Conservation (phyloP, 2,329 filamentous ascomycete genomes). For the Penicillium sp. region DNA sequence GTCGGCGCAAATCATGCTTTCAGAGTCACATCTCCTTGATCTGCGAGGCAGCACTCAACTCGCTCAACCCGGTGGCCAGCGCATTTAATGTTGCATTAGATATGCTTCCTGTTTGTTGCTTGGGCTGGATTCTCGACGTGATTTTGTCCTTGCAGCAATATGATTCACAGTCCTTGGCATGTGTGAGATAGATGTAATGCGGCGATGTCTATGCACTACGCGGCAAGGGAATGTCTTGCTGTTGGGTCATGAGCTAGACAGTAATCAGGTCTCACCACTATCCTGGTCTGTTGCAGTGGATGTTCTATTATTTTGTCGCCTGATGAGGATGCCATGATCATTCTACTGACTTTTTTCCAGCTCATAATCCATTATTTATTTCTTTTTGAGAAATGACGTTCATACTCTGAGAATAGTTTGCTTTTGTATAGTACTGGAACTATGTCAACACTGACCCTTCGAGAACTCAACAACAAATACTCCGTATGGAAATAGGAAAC, state of each 20-base stretch:
- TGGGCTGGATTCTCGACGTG: constrained; percentile 55
- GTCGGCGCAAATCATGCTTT: constrained; percentile 49
- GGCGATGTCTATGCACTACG: constrained; percentile 61
- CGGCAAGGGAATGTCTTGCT: constrained; percentile 52
- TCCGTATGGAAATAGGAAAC: no score
- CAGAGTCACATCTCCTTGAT: constrained; percentile 52
- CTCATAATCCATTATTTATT: constrained; percentile 44
- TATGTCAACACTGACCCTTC: no score
- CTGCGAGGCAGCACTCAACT: constrained; percentile 56
- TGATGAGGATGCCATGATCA: constrained; percentile 37
- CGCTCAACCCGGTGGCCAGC: constrained; percentile 41
- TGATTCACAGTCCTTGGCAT: no score
- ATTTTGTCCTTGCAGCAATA: constrained; percentile 47
- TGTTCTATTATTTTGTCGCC: constrained; percentile 54
- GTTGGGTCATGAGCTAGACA: constrained; percentile 55
- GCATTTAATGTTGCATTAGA: constrained; percentile 50
- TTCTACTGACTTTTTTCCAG: constrained; percentile 14
- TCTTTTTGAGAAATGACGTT: no score
- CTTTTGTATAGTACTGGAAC: no score
- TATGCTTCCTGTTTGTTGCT: constrained; percentile 63
- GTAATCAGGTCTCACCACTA: constrained; percentile 55
- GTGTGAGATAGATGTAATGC: no score
- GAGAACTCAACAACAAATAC: no score
- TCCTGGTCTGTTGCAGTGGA: constrained; percentile 47
- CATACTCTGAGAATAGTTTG: no score